Evolutionary conservation across 1,284 basidiomycete genomes (phyloP), one percentile per base, ranked within the genome.

Genomic region (Ustilago tritici): DNA sequence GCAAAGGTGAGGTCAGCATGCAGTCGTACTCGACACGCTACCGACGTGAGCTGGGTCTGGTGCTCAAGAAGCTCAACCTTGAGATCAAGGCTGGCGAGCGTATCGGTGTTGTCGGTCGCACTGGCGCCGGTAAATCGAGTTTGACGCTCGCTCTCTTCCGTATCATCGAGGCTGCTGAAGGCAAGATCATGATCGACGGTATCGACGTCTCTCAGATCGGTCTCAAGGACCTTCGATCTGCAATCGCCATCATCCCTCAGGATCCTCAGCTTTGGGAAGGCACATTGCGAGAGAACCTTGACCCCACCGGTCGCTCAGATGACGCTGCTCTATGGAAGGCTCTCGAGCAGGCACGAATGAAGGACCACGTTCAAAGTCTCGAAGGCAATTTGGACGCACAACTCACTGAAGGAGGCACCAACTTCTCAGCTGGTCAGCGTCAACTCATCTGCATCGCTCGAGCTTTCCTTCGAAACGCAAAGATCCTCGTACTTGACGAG

Each of bases 81-180:
- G 90, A 79, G 65, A 87, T 88, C 68, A 81, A 91, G 84, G 89
- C 93, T 0, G 90, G 90, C 56, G 93, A 95, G 84, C 93, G 93
- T 78, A 90, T 97, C 56, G 82, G 81, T 11, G 83, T 84, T 9
- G 80, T 82, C 3, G 95, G 95, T 2, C 88, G 95, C 69, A 98
- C 95, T 0, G 95, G 95, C 1, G 93, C 94, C n/a, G 95, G 95
- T 70, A 97, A 97, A 87, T 93, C 91, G 34, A 93, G 92, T 3
- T 90, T 95, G 68, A 88, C 91, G 55, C 86, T 90, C 40, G 88
- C 86, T 5, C 82, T 86, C 9, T 85, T 86, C 84, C 81, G 84
- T 63, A 84, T 86, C 65, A 80, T 86, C 63, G 95, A 98, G 85
- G 92, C 93, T 0, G 88, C 89, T 0, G 88, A 89, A 53, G 96